These are phyloP conservation scores for Oxytropis ochrocephala DNA, from an alignment of 306 rosid species.

Conservation along the genomic window DNA sequence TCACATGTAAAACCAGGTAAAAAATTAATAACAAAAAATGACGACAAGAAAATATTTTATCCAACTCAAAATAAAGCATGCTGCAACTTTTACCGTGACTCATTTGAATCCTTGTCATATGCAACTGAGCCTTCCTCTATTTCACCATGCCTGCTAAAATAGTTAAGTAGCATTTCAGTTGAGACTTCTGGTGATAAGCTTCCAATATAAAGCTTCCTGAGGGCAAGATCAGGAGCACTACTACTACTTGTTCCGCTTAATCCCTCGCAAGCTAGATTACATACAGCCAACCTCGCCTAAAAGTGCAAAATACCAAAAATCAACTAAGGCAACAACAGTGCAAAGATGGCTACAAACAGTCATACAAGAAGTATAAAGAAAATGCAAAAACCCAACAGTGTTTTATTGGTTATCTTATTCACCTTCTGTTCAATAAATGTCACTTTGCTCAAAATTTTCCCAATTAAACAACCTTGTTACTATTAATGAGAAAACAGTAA, in stretches of 20 bases:
- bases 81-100: conserved; percentile 45
- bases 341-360: neutral
- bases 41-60: neutral
- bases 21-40: neutral
- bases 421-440: neutral
- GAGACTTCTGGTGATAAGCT: conserved; percentile 69
- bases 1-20: neutral
- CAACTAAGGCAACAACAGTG: neutral
- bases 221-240: conserved; percentile 47
- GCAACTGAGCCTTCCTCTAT: conserved; percentile 90
- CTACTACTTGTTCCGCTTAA: conserved; percentile 47
- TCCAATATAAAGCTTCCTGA: conserved; percentile 78
- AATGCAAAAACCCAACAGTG: neutral
- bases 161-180: conserved; percentile 55
- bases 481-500: neutral
- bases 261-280: conserved; percentile 69
- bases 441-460: neutral
- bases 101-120: conserved; percentile 70
- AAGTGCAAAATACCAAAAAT: conserved; percentile 2
- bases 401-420: neutral
- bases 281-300: conserved; percentile 70
- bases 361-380: neutral
- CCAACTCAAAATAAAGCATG: neutral
- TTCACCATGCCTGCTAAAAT: conserved; percentile 56
- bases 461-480: neutral